Percentiles rank a stretch among this genome's conserved stretches.
Conservation (phyloP, 164 flowering plant genomes). For the Annona cherimola region DNA sequence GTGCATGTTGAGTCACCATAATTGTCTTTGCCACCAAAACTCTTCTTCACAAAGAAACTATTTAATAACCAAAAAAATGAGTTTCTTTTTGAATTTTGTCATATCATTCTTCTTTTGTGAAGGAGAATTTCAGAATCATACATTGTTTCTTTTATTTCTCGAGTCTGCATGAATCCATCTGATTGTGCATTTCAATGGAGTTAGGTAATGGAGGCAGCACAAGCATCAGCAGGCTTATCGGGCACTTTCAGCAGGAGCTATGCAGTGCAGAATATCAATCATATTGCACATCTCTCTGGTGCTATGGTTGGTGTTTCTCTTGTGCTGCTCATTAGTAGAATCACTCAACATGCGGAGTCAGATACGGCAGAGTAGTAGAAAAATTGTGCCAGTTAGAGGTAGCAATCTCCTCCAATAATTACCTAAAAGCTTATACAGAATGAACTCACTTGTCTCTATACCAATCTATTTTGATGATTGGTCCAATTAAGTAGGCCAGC, state of each 20-base stretch:
- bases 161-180: neutral
- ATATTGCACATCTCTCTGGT: constrained; percentile 96
- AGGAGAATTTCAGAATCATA: neutral
- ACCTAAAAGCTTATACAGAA: too few species aligned
- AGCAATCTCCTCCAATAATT: too few species aligned
- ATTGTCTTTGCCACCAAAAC: too few species aligned
- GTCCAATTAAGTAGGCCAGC: too few species aligned
- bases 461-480: too few species aligned
- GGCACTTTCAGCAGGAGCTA: constrained; percentile 34
- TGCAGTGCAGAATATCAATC: constrained; percentile 64
- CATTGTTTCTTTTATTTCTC: neutral
- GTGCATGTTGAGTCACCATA: too few species aligned
- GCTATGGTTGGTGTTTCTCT: constrained; percentile 77
- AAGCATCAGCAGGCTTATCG: constrained; percentile 74
- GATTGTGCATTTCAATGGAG: constrained; percentile 1
- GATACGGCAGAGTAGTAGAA: too few species aligned
- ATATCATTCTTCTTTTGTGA: neutral
- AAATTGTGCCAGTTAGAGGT: too few species aligned
- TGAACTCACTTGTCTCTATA: too few species aligned
- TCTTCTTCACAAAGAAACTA: too few species aligned
- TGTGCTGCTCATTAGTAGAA: constrained; percentile 70
- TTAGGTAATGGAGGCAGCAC: constrained; percentile 98
- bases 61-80: neutral
- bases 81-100: neutral
- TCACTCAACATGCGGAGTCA: too few species aligned